Evolutionary conservation across 805 yeast genomes (phyloP).

Genomic region (Tetrapisispora arboricola): DNA sequence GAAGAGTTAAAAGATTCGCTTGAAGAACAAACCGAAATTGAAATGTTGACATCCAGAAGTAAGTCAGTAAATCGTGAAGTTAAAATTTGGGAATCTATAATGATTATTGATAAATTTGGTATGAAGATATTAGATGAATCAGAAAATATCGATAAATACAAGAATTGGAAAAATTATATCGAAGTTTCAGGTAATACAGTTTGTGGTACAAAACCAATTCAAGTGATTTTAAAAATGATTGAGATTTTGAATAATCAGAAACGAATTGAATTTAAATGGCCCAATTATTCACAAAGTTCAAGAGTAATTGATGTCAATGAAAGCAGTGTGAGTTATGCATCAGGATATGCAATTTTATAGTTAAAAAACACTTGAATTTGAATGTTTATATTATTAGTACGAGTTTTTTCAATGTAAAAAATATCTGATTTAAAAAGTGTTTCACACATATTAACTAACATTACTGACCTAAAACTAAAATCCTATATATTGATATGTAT

Average conservation of each 20-base stretch:
- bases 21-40: constrained; percentile 27
- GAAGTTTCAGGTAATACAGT: constrained; percentile 72
- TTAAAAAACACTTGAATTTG: too few relatives aligned
- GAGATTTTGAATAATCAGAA: constrained; percentile 9
- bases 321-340: constrained; percentile 85
- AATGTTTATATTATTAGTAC: too few relatives aligned
- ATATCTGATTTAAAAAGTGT: too few relatives aligned
- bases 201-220: constrained; percentile 84
- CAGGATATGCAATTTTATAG: constrained; percentile 45
- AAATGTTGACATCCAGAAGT: constrained; percentile 21
- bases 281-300: constrained; percentile 72
- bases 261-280: constrained; percentile 47
- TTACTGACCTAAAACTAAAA: too few relatives aligned
- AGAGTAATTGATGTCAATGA: constrained; percentile 39
- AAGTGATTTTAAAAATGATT: constrained; percentile 46
- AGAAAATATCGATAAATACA: constrained; percentile 44
- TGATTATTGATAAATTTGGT: constrained; percentile 57
- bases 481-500: too few relatives aligned
- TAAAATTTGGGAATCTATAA: constrained; percentile 66
- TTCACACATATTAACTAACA: too few relatives aligned
- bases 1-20: constrained; percentile 22
- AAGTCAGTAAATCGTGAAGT: constrained; percentile 24
- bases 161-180: constrained; percentile 59
- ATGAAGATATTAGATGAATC: constrained; percentile 39
- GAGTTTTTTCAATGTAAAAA: too few relatives aligned